Evolutionary conservation across 2,329 filamentous ascomycete genomes (phyloP).

Genomic region (Penicillium fuscoglaucum): DNA sequence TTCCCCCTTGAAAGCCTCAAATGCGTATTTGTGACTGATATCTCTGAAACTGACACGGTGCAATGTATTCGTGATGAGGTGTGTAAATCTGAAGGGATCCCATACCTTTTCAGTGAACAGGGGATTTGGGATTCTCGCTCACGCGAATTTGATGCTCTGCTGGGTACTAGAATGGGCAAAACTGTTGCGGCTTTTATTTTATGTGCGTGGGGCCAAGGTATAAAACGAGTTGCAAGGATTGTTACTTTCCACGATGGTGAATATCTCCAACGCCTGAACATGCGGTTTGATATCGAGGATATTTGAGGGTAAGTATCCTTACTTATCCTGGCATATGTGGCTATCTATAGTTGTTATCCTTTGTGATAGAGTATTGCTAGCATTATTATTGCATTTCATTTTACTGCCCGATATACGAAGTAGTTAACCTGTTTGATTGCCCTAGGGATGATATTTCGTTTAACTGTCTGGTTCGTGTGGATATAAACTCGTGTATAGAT

Average conservation of each 20-base stretch:
- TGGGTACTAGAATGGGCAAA: slow-evolving; percentile 6
- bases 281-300: slow-evolving; percentile 9
- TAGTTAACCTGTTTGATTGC: not conserved
- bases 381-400: not conserved
- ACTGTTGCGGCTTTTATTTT: not conserved
- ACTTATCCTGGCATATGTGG: not conserved
- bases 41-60: not conserved
- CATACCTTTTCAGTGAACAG: not conserved
- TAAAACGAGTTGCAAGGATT: slow-evolving; percentile 1
- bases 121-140: not conserved
- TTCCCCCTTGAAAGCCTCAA: not conserved
- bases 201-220: slow-evolving; percentile 1
- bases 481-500: not conserved
- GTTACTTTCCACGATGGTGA: not conserved
- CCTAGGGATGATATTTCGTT: not conserved
- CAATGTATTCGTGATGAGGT: not conserved
- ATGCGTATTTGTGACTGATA: not conserved
- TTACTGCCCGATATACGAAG: too few species aligned
- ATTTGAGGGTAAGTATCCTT: not conserved
- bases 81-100: not conserved
- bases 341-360: not conserved
- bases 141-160: not conserved
- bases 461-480: too few species aligned
- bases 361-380: not conserved
- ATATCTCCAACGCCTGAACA: not conserved